These are phyloP conservation scores for Sugiyamaella mastotermitis DNA, from an alignment of 805 yeast genomes.

Conservation along the genomic window DNA sequence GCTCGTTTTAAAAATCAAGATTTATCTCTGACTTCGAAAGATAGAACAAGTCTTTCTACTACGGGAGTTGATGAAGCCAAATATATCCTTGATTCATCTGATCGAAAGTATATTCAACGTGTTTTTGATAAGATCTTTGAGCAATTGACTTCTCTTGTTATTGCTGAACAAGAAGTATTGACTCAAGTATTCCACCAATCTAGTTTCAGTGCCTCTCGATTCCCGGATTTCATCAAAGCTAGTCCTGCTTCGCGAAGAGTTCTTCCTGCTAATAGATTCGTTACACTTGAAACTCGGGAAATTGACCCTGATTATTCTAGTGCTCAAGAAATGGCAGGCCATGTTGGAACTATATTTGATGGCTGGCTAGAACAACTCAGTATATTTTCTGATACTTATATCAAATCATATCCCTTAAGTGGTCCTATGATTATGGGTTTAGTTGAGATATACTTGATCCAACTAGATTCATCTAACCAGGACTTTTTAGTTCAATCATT, in stretches of 20 bases:
- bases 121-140: constrained; percentile 10
- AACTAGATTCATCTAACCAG: constrained; percentile 47
- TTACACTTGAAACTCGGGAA: constrained; percentile 30
- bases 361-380: constrained; percentile 28
- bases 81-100: constrained; percentile 9
- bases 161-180: constrained; percentile 42
- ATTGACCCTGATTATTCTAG: constrained; percentile 42
- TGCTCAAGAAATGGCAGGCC: constrained; percentile 41
- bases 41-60: not conserved
- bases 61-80: not conserved
- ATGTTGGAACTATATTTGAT: constrained; percentile 43
- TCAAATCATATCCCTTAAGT: constrained; percentile 36
- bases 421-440: constrained; percentile 39
- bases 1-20: not conserved
- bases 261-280: constrained; percentile 21
- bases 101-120: constrained; percentile 6
- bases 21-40: too few relatives aligned
- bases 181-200: constrained; percentile 43
- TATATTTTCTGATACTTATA: constrained; percentile 28
- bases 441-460: constrained; percentile 36
- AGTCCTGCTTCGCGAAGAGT: constrained; percentile 17
- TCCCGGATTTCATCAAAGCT: constrained; percentile 38
- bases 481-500: constrained; percentile 54
- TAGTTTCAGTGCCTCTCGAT: constrained; percentile 31
- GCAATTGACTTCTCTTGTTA: constrained; percentile 7